phyloP scores from a whole-genome alignment of 257 asterid genomes.

The Primulina huaijiensis region DNA sequence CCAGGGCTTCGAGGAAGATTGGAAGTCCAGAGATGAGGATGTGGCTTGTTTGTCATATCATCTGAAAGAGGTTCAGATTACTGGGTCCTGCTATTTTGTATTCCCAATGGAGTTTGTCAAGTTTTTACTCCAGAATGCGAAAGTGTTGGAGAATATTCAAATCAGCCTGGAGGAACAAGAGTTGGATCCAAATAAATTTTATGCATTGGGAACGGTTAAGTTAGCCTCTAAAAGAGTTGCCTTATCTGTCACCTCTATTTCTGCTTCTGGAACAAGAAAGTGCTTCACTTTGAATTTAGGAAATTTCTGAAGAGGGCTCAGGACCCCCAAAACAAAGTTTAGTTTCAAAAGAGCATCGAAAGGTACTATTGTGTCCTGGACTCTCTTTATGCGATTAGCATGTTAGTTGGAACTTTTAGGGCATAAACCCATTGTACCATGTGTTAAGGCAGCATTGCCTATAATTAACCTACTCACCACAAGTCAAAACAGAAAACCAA shows the following conservation, averaged over 20 bases:
- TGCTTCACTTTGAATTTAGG: conserved; percentile 10
- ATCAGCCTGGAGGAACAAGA: neutral
- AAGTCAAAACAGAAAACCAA: neutral
- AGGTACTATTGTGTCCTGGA: neutral
- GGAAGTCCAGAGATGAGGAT: conserved; percentile 17
- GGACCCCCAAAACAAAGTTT: conserved; percentile 2
- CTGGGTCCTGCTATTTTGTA: neutral
- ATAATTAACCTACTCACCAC: neutral
- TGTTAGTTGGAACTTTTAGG: neutral
- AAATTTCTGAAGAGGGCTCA: neutral
- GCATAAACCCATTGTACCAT: neutral
- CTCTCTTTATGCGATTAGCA: neutral
- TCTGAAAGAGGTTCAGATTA: conserved; percentile 14
- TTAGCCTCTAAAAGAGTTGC: conserved; percentile 24
- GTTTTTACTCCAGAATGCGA: conserved; percentile 25
- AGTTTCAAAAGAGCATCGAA: conserved; percentile 14
- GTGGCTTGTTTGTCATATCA: conserved; percentile 14
- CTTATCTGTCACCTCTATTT: conserved; percentile 3
- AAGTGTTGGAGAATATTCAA: conserved; percentile 12
- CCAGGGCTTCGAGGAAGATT: neutral
- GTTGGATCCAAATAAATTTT: neutral
- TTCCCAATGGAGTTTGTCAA: neutral
- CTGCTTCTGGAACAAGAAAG: conserved; percentile 15
- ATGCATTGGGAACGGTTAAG: conserved; percentile 11
- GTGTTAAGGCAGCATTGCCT: neutral